A percentile compares a stretch with the other conserved stretches of the same genome.
These are phyloP conservation scores for Xerocomellus dryophilus DNA, from an alignment of 768 basidiomycete genomes.

Conservation along the genomic window DNA sequence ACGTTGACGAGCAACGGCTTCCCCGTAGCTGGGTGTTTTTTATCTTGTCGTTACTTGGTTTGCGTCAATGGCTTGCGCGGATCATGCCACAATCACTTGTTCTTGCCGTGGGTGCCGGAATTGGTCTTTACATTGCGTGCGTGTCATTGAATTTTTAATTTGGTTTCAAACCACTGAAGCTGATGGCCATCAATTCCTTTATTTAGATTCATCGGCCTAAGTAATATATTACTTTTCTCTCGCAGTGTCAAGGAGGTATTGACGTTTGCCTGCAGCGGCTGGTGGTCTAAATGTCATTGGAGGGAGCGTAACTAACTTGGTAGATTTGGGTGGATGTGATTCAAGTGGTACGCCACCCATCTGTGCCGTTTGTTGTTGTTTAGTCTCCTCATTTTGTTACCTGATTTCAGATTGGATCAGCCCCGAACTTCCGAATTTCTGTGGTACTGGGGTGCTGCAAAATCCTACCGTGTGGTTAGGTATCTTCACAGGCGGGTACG, in stretches of 20 bases:
- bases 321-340: conserved; percentile 74
- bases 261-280: conserved; percentile 40
- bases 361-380: neutral
- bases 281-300: conserved; percentile 74
- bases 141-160: conserved; percentile 26
- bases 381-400: conserved; percentile 7
- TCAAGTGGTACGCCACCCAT: conserved; percentile 39
- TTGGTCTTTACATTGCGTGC: conserved; percentile 83
- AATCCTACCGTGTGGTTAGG: conserved; percentile 87
- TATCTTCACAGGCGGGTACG: conserved; percentile 77
- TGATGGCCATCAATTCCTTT: conserved; percentile 14
- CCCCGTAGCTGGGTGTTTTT: conserved; percentile 72
- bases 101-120: conserved; percentile 81
- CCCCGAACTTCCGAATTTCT: conserved; percentile 53
- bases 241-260: neutral
- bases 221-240: conserved; percentile 34
- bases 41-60: conserved; percentile 71
- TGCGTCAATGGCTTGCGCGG: conserved; percentile 87
- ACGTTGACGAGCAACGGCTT: neutral
- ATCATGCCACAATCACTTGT: conserved; percentile 87
- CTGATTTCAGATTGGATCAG: conserved; percentile 40
- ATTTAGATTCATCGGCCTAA: conserved; percentile 68
- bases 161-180: neutral
- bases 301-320: conserved; percentile 64
- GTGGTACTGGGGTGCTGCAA: conserved; percentile 59